These are phyloP conservation scores for Termitomyces bulborhizus DNA, from an alignment of 768 basidiomycete species.

Conservation along the genomic window DNA sequence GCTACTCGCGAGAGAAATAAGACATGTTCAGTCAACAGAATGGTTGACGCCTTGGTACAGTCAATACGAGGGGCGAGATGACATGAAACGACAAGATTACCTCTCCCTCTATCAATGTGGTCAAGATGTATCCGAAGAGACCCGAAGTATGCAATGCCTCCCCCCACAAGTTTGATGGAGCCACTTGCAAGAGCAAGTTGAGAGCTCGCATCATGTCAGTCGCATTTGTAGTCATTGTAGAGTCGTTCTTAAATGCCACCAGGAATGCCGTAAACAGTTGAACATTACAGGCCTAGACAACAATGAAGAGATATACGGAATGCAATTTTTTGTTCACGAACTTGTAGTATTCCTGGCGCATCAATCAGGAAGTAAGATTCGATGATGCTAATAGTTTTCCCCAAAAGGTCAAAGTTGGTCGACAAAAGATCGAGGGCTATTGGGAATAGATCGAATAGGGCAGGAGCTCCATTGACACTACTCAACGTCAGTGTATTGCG, in stretches of 20 bases:
- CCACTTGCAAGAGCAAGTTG: constrained; percentile 54
- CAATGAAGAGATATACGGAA: neutral
- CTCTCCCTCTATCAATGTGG: constrained; percentile 59
- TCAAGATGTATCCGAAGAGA: constrained; percentile 59
- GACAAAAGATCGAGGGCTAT: constrained; percentile 52
- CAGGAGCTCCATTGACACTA: constrained; percentile 37
- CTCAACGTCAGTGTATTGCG: constrained; percentile 55
- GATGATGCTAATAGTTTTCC: constrained; percentile 57
- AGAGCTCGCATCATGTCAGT: constrained; percentile 58
- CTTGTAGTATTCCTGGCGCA: constrained; percentile 55
- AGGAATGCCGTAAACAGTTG: constrained; percentile 55
- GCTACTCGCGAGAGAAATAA: constrained; percentile 71
- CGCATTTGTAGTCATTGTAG: constrained; percentile 46
- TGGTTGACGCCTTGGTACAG: constrained; percentile 29
- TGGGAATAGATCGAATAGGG: constrained; percentile 63
- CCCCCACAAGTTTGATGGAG: constrained; percentile 64
- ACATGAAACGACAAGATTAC: constrained; percentile 27
- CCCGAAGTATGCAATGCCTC: constrained; percentile 69
- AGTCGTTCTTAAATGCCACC: constrained; percentile 38
- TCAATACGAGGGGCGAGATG: constrained; percentile 5
- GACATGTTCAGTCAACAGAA: constrained; percentile 61
- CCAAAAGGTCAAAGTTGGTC: constrained; percentile 69
- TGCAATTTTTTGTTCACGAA: constrained; percentile 21
- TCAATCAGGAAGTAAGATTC: constrained; percentile 81
- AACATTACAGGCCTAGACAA: constrained; percentile 41